Evolutionary conservation across 192 early-diverging fungal genomes (phyloP), one percentile per base, ranked within the genome.

Genomic region (Linnemannia hyalina): DNA sequence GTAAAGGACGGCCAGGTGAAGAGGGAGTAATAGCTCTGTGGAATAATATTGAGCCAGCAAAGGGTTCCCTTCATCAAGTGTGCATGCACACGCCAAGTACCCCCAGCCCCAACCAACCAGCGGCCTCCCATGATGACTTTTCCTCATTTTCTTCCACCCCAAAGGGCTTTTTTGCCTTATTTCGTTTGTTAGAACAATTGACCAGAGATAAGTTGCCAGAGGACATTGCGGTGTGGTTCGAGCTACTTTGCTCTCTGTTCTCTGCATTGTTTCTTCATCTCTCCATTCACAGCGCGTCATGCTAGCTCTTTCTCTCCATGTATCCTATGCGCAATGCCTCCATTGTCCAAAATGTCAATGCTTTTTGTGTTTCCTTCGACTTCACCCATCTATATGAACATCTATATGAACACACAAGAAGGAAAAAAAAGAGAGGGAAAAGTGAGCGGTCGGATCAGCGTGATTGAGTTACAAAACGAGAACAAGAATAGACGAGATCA

Each of bases 51-150:
- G 16, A 26, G n/a, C 55, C 7, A n/a, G n/a, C 55, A 57, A 10
- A 57, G 55, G 22, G n/a, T 16, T 16, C 10, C 9, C 44, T 6
- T 54, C 18, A 54, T 54, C n/a, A 26, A 18, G 55, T 65, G 60
- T 29, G 10, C 60, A 52, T 29, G 60, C 60, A 65, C 60, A 65
- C 60, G 26, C 60, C 60, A 65, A 35, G 60, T 29, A 65, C 60
- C 60, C 60, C 60, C 29, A n/a, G n/a, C n/a, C 60, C 26, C 60
- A 29, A 65, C 60, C 60, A 65, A 65, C 60, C 60, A 65, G 60
- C 60, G 60, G 23, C 60, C 5, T 23, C 60, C 60, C 60, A 65
- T 65, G 29, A 65, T 65, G 26, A 32, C 60, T 1, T 10, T 2
- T 35, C 22, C 20, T 54, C 52, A 3, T 2, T 6, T 2, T 54